Conservation (phyloP, 345 rosid genomes). For the Acer negundo region DNA sequence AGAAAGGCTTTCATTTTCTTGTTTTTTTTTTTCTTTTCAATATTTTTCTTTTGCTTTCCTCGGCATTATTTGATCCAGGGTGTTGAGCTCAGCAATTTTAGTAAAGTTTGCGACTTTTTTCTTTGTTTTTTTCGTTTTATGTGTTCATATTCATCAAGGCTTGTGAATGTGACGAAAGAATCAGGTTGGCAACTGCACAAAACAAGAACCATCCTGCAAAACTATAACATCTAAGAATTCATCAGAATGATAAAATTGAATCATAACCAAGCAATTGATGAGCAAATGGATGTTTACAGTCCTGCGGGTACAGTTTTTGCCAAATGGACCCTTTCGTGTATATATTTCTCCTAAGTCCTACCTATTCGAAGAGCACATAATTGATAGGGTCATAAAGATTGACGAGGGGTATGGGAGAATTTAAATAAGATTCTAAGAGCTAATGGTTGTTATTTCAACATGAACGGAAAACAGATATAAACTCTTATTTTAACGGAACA, state of each 20-base stretch:
- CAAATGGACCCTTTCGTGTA: too few relatives aligned
- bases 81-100: slow-evolving; percentile 16
- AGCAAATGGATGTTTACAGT: too few relatives aligned
- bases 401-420: too few relatives aligned
- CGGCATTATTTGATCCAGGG: slow-evolving; percentile 16
- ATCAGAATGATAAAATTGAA: too few relatives aligned
- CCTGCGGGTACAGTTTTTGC: too few relatives aligned
- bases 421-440: too few relatives aligned
- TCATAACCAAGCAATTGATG: neutral
- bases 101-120: slow-evolving; percentile 18
- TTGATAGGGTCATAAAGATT: too few relatives aligned
- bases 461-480: too few relatives aligned
- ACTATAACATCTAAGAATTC: neutral
- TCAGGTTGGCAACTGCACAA: neutral
- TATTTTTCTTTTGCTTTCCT: neutral
- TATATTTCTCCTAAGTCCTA: too few relatives aligned
- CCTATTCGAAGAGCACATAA: too few relatives aligned
- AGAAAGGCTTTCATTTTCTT: neutral
- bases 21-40: neutral
- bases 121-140: neutral
- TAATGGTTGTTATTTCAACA: too few relatives aligned
- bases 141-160: neutral
- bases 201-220: neutral
- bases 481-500: too few relatives aligned
- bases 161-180: neutral